These are phyloP conservation scores for Rhizophagus prolifer DNA, from an alignment of 192 early-diverging fungal genomes.

Conservation along the genomic window DNA sequence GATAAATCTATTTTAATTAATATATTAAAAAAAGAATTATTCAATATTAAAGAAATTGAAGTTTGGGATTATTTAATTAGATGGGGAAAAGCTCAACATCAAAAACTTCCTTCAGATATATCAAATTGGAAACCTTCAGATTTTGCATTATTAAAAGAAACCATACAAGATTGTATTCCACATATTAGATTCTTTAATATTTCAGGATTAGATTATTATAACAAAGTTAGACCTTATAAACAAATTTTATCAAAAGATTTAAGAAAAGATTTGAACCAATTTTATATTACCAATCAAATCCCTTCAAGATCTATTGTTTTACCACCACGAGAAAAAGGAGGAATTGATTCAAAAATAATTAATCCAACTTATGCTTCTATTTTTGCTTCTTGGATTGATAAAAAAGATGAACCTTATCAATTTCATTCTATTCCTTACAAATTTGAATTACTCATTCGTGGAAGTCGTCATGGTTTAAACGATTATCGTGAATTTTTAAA, in stretches of 20 bases:
- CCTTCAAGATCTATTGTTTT: not conserved
- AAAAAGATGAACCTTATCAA: constrained; percentile 9
- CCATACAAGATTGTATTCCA: constrained; percentile 1
- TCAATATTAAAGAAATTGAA: constrained; percentile 28
- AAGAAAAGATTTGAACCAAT: not conserved
- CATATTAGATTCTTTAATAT: constrained; percentile 29
- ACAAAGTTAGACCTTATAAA: constrained; percentile 12
- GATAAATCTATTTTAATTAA: constrained; percentile 3
- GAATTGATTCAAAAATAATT: constrained; percentile 17
- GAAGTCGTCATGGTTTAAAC: constrained; percentile 22
- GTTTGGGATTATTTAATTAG: constrained; percentile 23
- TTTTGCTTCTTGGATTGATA: constrained; percentile 24
- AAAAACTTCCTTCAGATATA: not conserved
- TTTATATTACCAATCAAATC: not conserved
- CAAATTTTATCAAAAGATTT: constrained; percentile 23
- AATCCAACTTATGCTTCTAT: not conserved
- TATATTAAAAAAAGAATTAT: constrained; percentile 12
- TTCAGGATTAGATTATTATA: constrained; percentile 11
- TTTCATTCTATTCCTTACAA: not conserved
- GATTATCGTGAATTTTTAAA: constrained; percentile 16
- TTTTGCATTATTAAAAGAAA: not conserved
- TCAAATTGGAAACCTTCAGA: not conserved
- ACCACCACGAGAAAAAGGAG: not conserved
- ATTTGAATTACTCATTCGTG: constrained; percentile 15
- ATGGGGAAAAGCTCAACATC: constrained; percentile 26